These are phyloP conservation scores for Globisporangium ultimum DNA, from an alignment of 352 stramenopile genomes.

Conservation along the genomic window DNA sequence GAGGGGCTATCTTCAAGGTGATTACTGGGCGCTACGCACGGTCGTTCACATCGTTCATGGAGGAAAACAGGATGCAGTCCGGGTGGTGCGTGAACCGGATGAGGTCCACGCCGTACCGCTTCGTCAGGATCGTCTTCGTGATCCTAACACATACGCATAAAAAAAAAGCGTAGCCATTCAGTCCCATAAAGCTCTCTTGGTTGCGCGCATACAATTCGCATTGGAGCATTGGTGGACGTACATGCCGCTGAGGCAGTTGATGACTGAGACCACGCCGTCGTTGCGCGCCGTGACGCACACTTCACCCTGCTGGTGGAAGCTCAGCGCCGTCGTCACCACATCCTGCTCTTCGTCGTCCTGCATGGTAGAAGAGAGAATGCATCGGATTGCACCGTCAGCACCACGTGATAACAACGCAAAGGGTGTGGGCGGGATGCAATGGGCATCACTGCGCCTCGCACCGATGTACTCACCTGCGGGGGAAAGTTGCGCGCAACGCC, in stretches of 20 bases:
- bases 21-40: constrained; percentile 27
- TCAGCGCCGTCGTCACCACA: constrained; percentile 52
- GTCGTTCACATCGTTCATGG: constrained; percentile 66
- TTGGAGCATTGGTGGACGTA: constrained; percentile 22
- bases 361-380: not conserved
- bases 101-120: constrained; percentile 79
- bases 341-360: constrained; percentile 68
- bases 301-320: constrained; percentile 80
- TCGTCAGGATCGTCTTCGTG: constrained; percentile 83
- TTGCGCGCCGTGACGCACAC: constrained; percentile 71
- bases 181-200: not conserved
- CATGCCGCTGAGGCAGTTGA: constrained; percentile 83
- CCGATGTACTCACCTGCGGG: constrained; percentile 34
- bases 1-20: not conserved
- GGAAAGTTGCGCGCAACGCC: constrained; percentile 63
- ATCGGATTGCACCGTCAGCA: not conserved
- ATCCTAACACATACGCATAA: constrained; percentile 32
- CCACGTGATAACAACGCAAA: too few relatives aligned
- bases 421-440: not conserved
- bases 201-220: too few relatives aligned
- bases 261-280: constrained; percentile 75
- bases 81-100: constrained; percentile 78
- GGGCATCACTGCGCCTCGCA: not conserved
- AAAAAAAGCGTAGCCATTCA: not conserved
- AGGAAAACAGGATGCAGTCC: constrained; percentile 86